Percentiles rank a stretch among this genome's conserved stretches.
Conservation (phyloP, 345 rosid genomes). For the Hirschfeldia incana region DNA sequence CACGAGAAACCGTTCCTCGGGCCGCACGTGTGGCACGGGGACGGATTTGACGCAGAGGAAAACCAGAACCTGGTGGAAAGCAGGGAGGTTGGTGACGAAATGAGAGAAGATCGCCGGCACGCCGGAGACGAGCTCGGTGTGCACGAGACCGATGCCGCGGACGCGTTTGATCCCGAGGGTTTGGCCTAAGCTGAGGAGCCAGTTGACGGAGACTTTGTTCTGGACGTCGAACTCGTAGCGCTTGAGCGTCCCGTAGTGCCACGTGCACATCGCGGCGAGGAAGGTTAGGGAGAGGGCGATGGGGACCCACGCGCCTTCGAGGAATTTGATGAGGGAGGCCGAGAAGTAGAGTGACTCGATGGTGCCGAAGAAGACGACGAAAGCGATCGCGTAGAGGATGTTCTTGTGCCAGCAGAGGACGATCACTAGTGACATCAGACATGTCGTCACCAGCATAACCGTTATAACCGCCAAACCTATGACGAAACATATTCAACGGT, state of each 20-base stretch:
- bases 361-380: conserved; percentile 75
- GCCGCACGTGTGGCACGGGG: conserved; percentile 88
- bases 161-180: conserved; percentile 88
- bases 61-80: conserved; percentile 88
- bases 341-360: conserved; percentile 94
- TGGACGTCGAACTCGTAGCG: conserved; percentile 85
- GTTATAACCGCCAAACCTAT: conserved; percentile 98
- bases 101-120: conserved; percentile 97
- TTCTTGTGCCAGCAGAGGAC: conserved; percentile 93
- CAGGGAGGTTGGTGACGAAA: conserved; percentile 94
- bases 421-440: conserved; percentile 91
- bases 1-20: conserved; percentile 80
- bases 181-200: conserved; percentile 81
- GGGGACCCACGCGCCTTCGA: conserved; percentile 99
- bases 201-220: conserved; percentile 87
- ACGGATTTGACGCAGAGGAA: conserved; percentile 95
- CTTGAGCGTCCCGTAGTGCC: conserved; percentile 88
- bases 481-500: background rate
- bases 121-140: conserved; percentile 93
- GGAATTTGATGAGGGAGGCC: conserved; percentile 86
- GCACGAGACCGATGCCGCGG: conserved; percentile 81
- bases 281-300: conserved; percentile 74
- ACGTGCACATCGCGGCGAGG: conserved; percentile 73
- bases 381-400: conserved; percentile 61
- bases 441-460: conserved; percentile 96